Evolutionary conservation across 2,329 filamentous ascomycete species (phyloP).

Genomic region (Monilinia aucupariae): DNA sequence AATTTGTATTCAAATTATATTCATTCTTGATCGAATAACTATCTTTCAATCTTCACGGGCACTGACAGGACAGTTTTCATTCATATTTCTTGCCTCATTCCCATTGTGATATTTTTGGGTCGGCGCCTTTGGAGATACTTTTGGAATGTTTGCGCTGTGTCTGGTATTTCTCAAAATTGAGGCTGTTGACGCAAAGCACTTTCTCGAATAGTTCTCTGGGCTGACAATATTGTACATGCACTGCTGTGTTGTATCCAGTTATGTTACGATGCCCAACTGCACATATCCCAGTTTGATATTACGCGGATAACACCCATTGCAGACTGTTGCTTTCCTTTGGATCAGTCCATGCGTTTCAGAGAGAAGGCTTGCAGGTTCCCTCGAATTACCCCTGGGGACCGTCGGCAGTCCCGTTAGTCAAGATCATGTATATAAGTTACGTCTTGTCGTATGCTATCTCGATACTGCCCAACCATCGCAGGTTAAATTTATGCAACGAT

Average conservation of each 20-base stretch:
- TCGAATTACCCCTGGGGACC: not conserved
- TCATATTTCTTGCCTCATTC: too few relatives aligned
- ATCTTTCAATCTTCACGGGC: not conserved
- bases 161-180: not conserved
- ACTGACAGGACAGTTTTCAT: not conserved
- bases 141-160: not conserved
- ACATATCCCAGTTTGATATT: not conserved
- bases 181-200: not conserved
- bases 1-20: too few relatives aligned
- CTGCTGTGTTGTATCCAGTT: not conserved
- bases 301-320: not conserved
- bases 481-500: not conserved
- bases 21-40: too few relatives aligned
- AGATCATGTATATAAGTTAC: not conserved
- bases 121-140: not conserved
- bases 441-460: not conserved
- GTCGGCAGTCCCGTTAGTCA: not conserved
- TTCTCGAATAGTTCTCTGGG: not conserved
- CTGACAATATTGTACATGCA: not conserved
- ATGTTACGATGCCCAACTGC: not conserved
- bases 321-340: not conserved
- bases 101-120: not conserved
- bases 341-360: not conserved
- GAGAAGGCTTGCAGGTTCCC: not conserved
- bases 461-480: not conserved